Conservation (phyloP, 106 monocot species). For the Narthecium ossifragum region DNA sequence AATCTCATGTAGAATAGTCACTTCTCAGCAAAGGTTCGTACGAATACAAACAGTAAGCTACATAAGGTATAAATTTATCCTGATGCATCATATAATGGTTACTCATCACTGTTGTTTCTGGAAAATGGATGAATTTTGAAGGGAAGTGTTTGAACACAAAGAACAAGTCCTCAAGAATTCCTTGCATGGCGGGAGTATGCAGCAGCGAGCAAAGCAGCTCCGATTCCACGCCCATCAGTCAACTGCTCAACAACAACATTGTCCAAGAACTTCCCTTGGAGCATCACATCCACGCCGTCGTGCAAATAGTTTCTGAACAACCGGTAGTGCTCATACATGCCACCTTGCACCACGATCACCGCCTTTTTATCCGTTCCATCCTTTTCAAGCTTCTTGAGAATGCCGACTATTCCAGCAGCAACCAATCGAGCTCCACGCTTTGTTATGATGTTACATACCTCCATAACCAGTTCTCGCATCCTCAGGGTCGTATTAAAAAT, state of each 20-base stretch:
- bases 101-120: neutral
- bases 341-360: slow-evolving; percentile 17
- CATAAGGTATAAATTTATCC: neutral
- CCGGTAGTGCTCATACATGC: slow-evolving; percentile 16
- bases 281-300: slow-evolving; percentile 6
- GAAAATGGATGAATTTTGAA: neutral
- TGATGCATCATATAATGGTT: neutral
- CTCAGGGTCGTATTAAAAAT: slow-evolving; percentile 32
- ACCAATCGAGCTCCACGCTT: slow-evolving; percentile 50
- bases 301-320: slow-evolving; percentile 17
- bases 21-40: too few species aligned
- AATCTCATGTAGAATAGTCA: too few species aligned
- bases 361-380: slow-evolving; percentile 11
- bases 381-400: slow-evolving; percentile 34
- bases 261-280: slow-evolving; percentile 4
- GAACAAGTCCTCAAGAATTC: neutral
- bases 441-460: slow-evolving; percentile 47
- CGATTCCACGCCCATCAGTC: slow-evolving; percentile 6
- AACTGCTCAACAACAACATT: slow-evolving; percentile 3
- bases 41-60: too few species aligned
- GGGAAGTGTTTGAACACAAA: neutral
- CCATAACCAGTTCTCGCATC: slow-evolving; percentile 39
- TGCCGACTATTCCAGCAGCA: slow-evolving; percentile 52
- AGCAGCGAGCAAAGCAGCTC: slow-evolving; percentile 19
- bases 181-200: slow-evolving; percentile 5